phyloP scores from a whole-genome alignment of 257 asterid genomes.

The Ilex asprella region DNA sequence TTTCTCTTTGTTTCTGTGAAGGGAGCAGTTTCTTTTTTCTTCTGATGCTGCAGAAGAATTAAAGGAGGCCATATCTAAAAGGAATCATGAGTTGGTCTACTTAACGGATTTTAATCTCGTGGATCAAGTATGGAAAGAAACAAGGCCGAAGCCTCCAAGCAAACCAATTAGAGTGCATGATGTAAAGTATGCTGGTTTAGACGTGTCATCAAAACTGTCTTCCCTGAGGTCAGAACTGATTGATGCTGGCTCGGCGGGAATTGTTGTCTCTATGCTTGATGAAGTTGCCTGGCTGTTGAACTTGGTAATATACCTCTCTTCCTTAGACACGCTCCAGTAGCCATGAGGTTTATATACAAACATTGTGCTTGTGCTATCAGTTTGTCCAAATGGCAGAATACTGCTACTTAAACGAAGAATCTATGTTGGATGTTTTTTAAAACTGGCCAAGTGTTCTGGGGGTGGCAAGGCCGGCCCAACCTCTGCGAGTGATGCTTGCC shows the following conservation, averaged over 20 bases:
- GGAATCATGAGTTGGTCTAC: slow-evolving; percentile 78
- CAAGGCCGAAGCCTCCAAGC: slow-evolving; percentile 72
- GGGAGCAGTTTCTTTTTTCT: slow-evolving; percentile 98
- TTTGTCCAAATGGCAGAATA: background rate
- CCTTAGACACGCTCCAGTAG: slow-evolving; percentile 3
- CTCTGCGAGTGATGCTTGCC: too few species aligned
- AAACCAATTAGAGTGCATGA: slow-evolving; percentile 70
- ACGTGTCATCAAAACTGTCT: slow-evolving; percentile 70
- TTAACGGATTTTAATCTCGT: slow-evolving; percentile 78
- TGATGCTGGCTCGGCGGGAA: slow-evolving; percentile 73
- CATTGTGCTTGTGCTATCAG: background rate
- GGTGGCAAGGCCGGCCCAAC: background rate
- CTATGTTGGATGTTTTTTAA: too few species aligned
- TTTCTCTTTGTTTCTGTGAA: slow-evolving; percentile 54
- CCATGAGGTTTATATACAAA: too few species aligned
- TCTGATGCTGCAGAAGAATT: slow-evolving; percentile 90
- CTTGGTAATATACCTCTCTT: slow-evolving; percentile 48
- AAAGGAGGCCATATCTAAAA: slow-evolving; percentile 63
- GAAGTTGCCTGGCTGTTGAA: slow-evolving; percentile 98
- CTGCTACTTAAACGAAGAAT: background rate
- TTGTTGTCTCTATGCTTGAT: slow-evolving; percentile 88
- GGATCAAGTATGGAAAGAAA: slow-evolving; percentile 88
- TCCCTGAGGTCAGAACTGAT: slow-evolving; percentile 73
- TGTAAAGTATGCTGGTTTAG: slow-evolving; percentile 78
- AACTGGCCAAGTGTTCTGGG: background rate